Conservation (phyloP, 1,139 yeast genomes). For the Kurtzmaniella quercitrusa region DNA sequence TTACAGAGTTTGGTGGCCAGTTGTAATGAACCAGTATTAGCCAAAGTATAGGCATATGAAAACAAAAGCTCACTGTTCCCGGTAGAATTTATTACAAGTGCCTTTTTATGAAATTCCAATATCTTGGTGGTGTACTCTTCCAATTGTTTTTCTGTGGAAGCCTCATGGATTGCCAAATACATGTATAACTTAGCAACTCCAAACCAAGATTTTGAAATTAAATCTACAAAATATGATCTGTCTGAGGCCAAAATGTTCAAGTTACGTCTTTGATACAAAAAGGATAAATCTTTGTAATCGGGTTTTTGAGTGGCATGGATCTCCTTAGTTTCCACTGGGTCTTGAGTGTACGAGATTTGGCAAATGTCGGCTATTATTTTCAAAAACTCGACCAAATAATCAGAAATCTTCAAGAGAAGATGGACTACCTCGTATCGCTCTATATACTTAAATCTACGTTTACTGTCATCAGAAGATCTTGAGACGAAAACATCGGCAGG, state of each 20-base stretch:
- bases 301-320: slow-evolving; percentile 10
- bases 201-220: slow-evolving; percentile 37
- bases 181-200: slow-evolving; percentile 32
- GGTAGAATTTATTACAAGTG: slow-evolving; percentile 38
- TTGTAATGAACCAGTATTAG: slow-evolving; percentile 23
- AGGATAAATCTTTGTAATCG: slow-evolving; percentile 23
- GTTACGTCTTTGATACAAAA: slow-evolving; percentile 36
- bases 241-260: slow-evolving; percentile 28
- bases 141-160: slow-evolving; percentile 21
- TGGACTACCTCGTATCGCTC: slow-evolving; percentile 19
- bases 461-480: slow-evolving; percentile 8
- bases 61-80: slow-evolving; percentile 30
- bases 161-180: slow-evolving; percentile 25
- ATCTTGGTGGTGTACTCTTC: slow-evolving; percentile 14
- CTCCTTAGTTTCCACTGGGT: slow-evolving; percentile 3
- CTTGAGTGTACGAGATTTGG: slow-evolving; percentile 24
- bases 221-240: slow-evolving; percentile 24
- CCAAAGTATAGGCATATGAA: slow-evolving; percentile 35
- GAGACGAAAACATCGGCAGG: slow-evolving; percentile 28
- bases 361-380: slow-evolving; percentile 19
- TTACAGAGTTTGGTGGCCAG: slow-evolving; percentile 37
- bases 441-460: slow-evolving; percentile 24
- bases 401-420: slow-evolving; percentile 16
- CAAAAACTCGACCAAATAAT: slow-evolving; percentile 22
- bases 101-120: slow-evolving; percentile 28